Base-by-base conservation (phyloP, 345 rosid species). In the Eutrema yunnanense region DNA sequence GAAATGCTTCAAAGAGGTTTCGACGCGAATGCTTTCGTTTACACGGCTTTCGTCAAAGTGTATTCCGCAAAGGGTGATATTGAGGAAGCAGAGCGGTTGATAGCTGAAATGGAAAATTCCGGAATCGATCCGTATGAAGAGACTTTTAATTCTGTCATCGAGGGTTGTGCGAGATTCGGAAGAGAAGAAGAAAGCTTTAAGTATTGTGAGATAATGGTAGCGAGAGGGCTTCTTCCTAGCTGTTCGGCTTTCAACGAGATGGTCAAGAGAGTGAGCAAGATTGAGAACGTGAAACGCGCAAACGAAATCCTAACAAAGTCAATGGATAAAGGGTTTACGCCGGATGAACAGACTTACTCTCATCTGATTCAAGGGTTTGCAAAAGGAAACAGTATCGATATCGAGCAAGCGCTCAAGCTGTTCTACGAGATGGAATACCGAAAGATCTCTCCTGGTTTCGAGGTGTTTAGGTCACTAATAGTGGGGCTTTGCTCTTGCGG, bases 1-100 rank as follows among this genome's bases (percentile, higher is more conserved):
- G 89, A 86, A 83, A 88, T 90, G 98, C 78, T 87, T 58, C 74
- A 74, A 14, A 84, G 98, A 80, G 92, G 92, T 46, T 90, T 87
- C 59, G 29, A 30, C 27, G 71, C 82, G 4, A 93, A 90, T 58
- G 70, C 84, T 8, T 90, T 88, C 64, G 84, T 87, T 14, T 74
- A 74, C 69, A 86, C 96, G 2, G 71, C 82, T 11, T 84, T 90
- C 16, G 55, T 93, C 6, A 82, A 73, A 54, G 86, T 79, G 41
- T 85, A 80, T 57, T 87, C 79, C 9, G 44, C 60, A 60, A 67
- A 8, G 9, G 90, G 82, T 8, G 74, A 73, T 16, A 47, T 83
- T 30, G 86, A 84, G 51, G 84, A 83, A 67, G 96, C 87, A 0
- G 70, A 81, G 42, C 36, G n/a, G 40, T 46, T 83, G 80, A 29